A percentile compares a stretch with the other conserved stretches of the same genome.
These are phyloP conservation scores for Simmondsia chinensis DNA, from an alignment of 148 eudicot genomes.

Conservation along the genomic window DNA sequence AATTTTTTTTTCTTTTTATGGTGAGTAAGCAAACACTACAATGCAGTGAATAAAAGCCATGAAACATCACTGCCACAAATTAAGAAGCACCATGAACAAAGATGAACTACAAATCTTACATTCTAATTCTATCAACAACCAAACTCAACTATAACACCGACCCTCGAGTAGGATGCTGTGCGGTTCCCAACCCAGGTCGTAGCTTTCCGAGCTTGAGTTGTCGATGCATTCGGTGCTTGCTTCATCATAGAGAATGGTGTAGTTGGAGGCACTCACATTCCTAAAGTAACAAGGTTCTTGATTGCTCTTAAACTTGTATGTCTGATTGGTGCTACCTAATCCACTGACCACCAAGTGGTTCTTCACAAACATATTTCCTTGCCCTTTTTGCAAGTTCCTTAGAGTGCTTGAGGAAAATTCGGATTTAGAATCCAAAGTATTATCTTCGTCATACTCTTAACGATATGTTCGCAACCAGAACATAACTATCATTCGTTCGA, in stretches of 20 bases:
- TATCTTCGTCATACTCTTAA: constrained; percentile 42
- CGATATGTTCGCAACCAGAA: constrained; percentile 33
- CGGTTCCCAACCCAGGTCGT: too few species aligned
- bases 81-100: too few species aligned
- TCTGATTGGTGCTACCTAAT: constrained; percentile 52
- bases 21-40: too few species aligned
- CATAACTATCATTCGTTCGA: constrained; percentile 26
- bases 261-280: constrained; percentile 64
- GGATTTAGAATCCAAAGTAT: constrained; percentile 4
- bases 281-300: constrained; percentile 46
- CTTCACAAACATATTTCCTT: constrained; percentile 55
- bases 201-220: too few species aligned
- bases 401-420: constrained; percentile 21
- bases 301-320: constrained; percentile 28
- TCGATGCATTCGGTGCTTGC: too few species aligned
- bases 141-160: too few species aligned
- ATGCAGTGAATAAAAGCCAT: too few species aligned
- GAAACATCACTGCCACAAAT: too few species aligned
- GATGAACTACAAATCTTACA: too few species aligned
- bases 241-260: constrained; percentile 59
- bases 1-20: too few species aligned
- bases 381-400: constrained; percentile 49
- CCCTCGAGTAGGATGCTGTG: too few species aligned
- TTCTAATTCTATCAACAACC: too few species aligned
- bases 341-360: constrained; percentile 53